Conservation (phyloP, 441 rosid species). For the Gossypium schwendimanii region DNA sequence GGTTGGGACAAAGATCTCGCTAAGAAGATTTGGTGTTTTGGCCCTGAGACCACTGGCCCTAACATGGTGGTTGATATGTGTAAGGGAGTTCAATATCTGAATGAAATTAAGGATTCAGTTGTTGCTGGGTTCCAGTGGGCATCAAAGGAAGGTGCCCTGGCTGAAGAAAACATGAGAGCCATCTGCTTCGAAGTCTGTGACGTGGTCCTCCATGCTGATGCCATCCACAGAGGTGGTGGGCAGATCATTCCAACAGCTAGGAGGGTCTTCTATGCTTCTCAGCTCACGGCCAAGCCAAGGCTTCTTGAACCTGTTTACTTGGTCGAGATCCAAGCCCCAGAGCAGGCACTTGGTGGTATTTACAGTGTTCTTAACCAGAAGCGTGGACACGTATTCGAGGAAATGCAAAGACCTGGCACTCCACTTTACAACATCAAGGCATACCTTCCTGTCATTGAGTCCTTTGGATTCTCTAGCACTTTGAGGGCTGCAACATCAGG, state of each 20-base stretch:
- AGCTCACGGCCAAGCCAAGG: slow-evolving; percentile 20
- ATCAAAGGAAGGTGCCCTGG: slow-evolving; percentile 18
- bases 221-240: slow-evolving; percentile 22
- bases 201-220: slow-evolving; percentile 19
- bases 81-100: slow-evolving; percentile 19
- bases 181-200: slow-evolving; percentile 20
- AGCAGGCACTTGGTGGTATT: slow-evolving; percentile 19
- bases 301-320: slow-evolving; percentile 19
- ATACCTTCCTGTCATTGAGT: slow-evolving; percentile 11
- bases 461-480: slow-evolving; percentile 15
- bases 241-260: slow-evolving; percentile 23
- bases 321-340: slow-evolving; percentile 22
- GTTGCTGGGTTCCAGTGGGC: slow-evolving; percentile 24
- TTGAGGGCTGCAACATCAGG: slow-evolving; percentile 20
- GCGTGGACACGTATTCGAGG: slow-evolving; percentile 19
- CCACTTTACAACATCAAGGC: slow-evolving; percentile 20
- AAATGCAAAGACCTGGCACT: slow-evolving; percentile 19
- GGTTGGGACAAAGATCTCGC: slow-evolving; percentile 20
- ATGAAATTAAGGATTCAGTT: slow-evolving; percentile 22
- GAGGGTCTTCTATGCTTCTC: slow-evolving; percentile 17
- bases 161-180: slow-evolving; percentile 21
- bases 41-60: slow-evolving; percentile 19
- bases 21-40: slow-evolving; percentile 20
- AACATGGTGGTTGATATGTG: slow-evolving; percentile 20
- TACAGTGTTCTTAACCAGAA: slow-evolving; percentile 20